Base-by-base conservation (phyloP, 2,329 filamentous ascomycete genomes). In the Bipolaris gigantea region DNA sequence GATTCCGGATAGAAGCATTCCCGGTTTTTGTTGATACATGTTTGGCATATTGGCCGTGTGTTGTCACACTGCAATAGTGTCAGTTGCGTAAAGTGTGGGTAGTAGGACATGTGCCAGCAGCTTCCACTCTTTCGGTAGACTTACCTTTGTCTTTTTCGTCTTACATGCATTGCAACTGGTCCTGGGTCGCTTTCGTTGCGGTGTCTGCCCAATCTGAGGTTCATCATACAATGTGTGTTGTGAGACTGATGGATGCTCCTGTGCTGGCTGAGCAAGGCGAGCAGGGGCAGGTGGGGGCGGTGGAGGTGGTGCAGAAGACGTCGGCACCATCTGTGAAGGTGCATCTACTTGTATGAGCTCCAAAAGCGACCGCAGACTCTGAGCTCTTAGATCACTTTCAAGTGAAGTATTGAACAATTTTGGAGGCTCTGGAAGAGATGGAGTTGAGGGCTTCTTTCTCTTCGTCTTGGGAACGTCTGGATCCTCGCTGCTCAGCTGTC, bases 81-180 rank as follows among this genome's bases (percentile, higher is more conserved):
- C 51, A 66, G 56, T 34, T 27, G n/a, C 16, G 19, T 18, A 25
- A 18, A 27, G 2, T 7, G 7, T 16, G 3, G 15, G 15, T 16
- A 35, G 10, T 35, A 16, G 8, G 13, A 35, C 3, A 6, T 16
- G 33, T 16, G n/a, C 33, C 33, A 7, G 19, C 9, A 5, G 19
- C 32, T 43, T 16, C 19, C 19, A 18, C 16, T 32, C 6, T n/a
- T 38, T 25, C 32, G n/a, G 53, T 19, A n/a, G 10, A 10, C 63
- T 9, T 61, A 71, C 71, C 62, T 70, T 73, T 6, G 70, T 73
- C 57, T 73, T 73, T 58, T 73, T 74, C 5, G 61, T 53, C 55
- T 73, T 73, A 57, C 72, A 74, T 3, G 70, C 52, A 53, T 74
- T 68, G 47, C 71, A 74, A 43, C 70, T 72, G 30, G 67, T 70